Base-by-base conservation (phyloP, 2,329 filamentous ascomycete genomes). In the Magnaporthales sp. region DNA sequence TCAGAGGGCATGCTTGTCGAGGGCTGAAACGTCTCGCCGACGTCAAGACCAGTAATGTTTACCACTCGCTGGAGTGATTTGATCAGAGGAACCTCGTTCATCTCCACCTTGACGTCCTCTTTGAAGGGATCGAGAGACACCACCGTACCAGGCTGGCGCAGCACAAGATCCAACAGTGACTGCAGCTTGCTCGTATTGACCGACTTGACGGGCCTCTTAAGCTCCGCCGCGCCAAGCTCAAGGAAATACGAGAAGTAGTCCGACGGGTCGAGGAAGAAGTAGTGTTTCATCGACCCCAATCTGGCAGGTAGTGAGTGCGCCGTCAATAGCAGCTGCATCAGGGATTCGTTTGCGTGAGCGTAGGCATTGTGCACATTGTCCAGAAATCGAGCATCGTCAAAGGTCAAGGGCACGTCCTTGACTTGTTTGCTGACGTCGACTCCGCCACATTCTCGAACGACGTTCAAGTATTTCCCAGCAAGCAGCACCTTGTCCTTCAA, bases 171-270 rank as follows among this genome's bases (percentile, higher is more conserved):
- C n/a, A 99, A 86, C 30, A 99, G 82, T 10, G 93, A 97, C 76
- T 99, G 95, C 58, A 99, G 83, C 77, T 99, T 99, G 76, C 89
- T 89, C 66, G 91, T 91, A 74, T 98, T 99, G 77, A 98, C 93
- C 66, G 85, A 85, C 75, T 92, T 92, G 67, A 93, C 91, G 32
- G 91, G 90, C 75, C 97, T 97, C 75, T 98, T 97, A 67, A 99
- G 83, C 78, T 99, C 95, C 1, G 93, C 93, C 31, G 91, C 84
- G 66, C 92, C 89, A 24, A 99, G 87, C 75, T 99, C 95, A 68
- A 99, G 88, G 76, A 99, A 99, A 78, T 98, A 96, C 2, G 93
- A 93, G 77, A 99, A 98, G 80, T 97, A 99, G 76, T 99, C 95
- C 38, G 95, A 97, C 9, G 93, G 91, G 72, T 98, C 94, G 69